These are phyloP conservation scores for Aspergillus fructus DNA, from an alignment of 2,329 filamentous ascomycete species.

Conservation along the genomic window DNA sequence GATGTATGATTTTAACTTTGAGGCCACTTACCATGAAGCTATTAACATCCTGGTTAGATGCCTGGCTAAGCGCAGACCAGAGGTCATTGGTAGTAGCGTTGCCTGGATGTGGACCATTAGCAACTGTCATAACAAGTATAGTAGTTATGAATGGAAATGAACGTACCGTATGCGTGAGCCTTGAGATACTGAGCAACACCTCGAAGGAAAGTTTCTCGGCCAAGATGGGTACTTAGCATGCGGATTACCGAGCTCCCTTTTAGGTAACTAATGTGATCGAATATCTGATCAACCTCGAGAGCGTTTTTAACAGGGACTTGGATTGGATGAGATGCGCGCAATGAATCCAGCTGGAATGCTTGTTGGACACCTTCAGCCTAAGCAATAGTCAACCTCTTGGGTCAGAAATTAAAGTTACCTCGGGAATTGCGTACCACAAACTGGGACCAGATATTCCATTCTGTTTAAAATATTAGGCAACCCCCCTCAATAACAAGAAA, in stretches of 20 bases:
- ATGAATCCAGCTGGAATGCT: conserved; percentile 84
- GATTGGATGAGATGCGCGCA: conserved; percentile 91
- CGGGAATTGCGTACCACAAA: conserved; percentile 71
- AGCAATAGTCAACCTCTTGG: conserved; percentile 40
- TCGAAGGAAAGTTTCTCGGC: conserved; percentile 81
- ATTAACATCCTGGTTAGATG: conserved; percentile 82
- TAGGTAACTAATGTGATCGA: conserved; percentile 93
- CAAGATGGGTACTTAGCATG: conserved; percentile 90
- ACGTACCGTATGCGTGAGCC: conserved; percentile 74
- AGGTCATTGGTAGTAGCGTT: conserved; percentile 90
- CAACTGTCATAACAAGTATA: neutral
- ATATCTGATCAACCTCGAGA: conserved; percentile 95
- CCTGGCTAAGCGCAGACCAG: conserved; percentile 84
- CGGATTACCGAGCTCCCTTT: conserved; percentile 96
- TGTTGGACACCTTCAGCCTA: conserved; percentile 87
- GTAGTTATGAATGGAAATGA: neutral
- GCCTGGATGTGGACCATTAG: conserved; percentile 27
- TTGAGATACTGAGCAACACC: conserved; percentile 90
- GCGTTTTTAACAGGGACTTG: conserved; percentile 93
- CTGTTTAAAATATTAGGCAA: conserved; percentile 43
- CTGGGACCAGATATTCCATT: conserved; percentile 97
- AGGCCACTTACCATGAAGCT: conserved; percentile 66
- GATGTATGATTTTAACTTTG: neutral
- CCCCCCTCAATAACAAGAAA: neutral
- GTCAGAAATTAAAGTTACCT: conserved; percentile 47